These are phyloP conservation scores for Pythium plurisporium DNA, from an alignment of 352 stramenopile genomes.

Conservation along the genomic window DNA sequence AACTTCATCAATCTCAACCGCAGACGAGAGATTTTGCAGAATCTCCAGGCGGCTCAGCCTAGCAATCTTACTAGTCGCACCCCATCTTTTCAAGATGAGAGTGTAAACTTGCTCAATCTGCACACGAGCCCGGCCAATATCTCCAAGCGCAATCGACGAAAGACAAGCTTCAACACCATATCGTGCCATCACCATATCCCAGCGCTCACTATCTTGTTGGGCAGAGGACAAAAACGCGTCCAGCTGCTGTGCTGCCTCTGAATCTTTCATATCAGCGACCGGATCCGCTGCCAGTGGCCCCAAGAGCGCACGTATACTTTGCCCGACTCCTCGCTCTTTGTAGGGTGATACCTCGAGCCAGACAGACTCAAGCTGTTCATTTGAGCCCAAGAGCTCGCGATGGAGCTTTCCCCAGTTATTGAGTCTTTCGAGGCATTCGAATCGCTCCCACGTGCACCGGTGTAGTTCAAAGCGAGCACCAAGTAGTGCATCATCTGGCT, in stretches of 20 bases:
- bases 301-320: constrained; percentile 46
- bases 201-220: constrained; percentile 27
- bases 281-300: constrained; percentile 24
- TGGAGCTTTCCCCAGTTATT: constrained; percentile 69
- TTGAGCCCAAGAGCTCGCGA: constrained; percentile 30
- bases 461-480: constrained; percentile 37
- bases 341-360: constrained; percentile 66
- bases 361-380: constrained; percentile 28
- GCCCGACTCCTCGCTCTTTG: constrained; percentile 53
- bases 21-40: constrained; percentile 59
- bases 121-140: constrained; percentile 45
- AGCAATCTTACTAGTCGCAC: constrained; percentile 41
- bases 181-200: constrained; percentile 34
- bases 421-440: constrained; percentile 56
- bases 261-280: background rate
- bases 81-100: constrained; percentile 53
- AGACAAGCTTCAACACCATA: constrained; percentile 55
- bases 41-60: constrained; percentile 45
- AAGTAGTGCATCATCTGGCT: constrained; percentile 26
- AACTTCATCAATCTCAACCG: constrained; percentile 58
- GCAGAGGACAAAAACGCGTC: constrained; percentile 24
- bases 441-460: constrained; percentile 59
- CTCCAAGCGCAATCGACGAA: constrained; percentile 32
- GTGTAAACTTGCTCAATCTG: constrained; percentile 60
- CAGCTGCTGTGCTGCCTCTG: constrained; percentile 11